Evolutionary conservation across 75 land plant genomes (phyloP).

Genomic region (Picea glauca): DNA sequence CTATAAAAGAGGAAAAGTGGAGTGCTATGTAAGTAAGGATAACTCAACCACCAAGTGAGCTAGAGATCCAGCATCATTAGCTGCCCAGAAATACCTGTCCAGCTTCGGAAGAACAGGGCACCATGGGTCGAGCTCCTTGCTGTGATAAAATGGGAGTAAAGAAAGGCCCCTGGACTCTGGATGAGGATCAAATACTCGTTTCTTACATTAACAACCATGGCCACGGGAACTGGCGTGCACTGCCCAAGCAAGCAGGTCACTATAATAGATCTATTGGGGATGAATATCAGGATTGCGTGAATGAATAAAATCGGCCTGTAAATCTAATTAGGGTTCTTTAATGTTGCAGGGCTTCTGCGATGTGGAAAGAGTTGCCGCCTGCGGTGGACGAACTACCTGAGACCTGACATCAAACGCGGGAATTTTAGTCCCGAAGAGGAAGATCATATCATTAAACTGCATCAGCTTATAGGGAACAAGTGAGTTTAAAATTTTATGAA

Average conservation of each 20-base stretch:
- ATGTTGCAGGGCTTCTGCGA: constrained; percentile 17
- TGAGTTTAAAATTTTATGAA: constrained; percentile 2
- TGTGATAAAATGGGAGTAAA: constrained; percentile 21
- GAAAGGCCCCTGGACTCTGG: constrained; percentile 31
- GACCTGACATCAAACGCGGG: constrained; percentile 26
- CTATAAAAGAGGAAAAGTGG: too few species aligned
- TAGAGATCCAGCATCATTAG: neutral
- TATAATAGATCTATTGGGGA: too few species aligned
- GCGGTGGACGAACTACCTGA: constrained; percentile 20
- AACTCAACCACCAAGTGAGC: too few species aligned
- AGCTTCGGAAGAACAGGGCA: neutral
- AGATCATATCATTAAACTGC: constrained; percentile 8
- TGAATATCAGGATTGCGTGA: too few species aligned
- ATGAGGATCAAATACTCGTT: constrained; percentile 19
- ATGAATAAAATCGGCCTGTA: too few species aligned
- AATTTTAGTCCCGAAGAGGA: constrained; percentile 15
- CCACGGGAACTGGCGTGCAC: constrained; percentile 30
- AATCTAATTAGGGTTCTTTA: neutral
- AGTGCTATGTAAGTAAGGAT: too few species aligned
- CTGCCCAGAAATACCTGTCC: too few species aligned
- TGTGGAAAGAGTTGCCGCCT: constrained; percentile 29
- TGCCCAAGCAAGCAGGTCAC: constrained; percentile 24
- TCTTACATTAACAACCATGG: constrained; percentile 17
- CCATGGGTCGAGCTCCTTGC: constrained; percentile 14
- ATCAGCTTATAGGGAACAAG: constrained; percentile 12